These are phyloP conservation scores for Isatis lusitanica DNA, from an alignment of 441 rosid species.

Conservation along the genomic window DNA sequence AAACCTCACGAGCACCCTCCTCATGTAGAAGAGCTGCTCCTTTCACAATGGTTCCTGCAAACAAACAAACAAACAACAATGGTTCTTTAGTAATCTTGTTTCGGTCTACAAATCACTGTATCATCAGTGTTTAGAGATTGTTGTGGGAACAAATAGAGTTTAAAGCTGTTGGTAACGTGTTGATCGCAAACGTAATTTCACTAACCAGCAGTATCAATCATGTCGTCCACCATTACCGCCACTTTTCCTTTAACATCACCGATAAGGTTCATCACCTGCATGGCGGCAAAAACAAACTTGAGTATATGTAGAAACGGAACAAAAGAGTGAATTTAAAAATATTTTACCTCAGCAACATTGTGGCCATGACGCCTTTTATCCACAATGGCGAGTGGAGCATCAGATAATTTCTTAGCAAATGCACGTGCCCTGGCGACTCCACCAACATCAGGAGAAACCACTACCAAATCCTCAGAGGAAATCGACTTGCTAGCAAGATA, in stretches of 20 bases:
- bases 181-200: neutral
- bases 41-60: slow-evolving; percentile 74
- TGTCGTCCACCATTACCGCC: slow-evolving; percentile 93
- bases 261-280: slow-evolving; percentile 84
- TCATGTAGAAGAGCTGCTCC: slow-evolving; percentile 88
- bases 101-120: neutral
- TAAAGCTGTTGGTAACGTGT: neutral
- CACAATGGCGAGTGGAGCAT: slow-evolving; percentile 72
- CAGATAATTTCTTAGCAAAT: slow-evolving; percentile 71
- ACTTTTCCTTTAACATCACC: slow-evolving; percentile 89
- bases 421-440: slow-evolving; percentile 84
- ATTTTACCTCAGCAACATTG: slow-evolving; percentile 77
- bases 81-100: neutral
- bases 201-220: slow-evolving; percentile 94
- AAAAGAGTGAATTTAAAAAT: neutral
- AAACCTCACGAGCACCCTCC: slow-evolving; percentile 89
- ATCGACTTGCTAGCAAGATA: slow-evolving; percentile 78
- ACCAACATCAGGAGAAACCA: slow-evolving; percentile 77
- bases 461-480: slow-evolving; percentile 62
- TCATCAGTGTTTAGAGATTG: neutral
- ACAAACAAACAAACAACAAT: neutral
- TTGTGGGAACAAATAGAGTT: neutral
- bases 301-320: neutral
- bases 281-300: neutral
- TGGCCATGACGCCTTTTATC: slow-evolving; percentile 85